Evolutionary conservation across 2,329 filamentous ascomycete species (phyloP), one percentile per base, ranked within the genome.

Genomic region (Nothophoma quercina): DNA sequence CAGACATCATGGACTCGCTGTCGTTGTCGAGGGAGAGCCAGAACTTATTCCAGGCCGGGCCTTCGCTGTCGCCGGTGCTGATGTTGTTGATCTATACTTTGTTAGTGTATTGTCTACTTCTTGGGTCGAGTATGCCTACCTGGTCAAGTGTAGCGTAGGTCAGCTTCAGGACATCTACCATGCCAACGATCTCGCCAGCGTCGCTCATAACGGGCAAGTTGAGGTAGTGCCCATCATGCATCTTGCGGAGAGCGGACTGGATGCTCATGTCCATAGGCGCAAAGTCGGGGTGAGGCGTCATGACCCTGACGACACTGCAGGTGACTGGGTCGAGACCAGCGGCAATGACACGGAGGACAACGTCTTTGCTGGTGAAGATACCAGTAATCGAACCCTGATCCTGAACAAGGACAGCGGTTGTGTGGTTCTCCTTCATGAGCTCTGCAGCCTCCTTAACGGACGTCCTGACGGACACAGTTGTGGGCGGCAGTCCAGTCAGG

Each of bases 341-440:
- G 47, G 95, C 95, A 78, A 99, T 99, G 55, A 99, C 95, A 75
- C 95, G 91, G 52, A 99, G 84, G 53, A 99, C 95, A 42, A 99
- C 93, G 78, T 99, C 95, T 80, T 99, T 99, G 81, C 95, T 98
- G 54, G 95, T 99, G 75, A 99, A 99, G 72, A 99, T 99, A 78
- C 95, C 95, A 46, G 95, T 99, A 71, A 99, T 98, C 34, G 92
- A 91, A 47, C 93, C 93, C 75, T 96, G 91, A 74, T 99, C 95
- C 77, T 97, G 93, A 13, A 99, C 95, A 51, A 99, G 81, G 33
- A 99, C 88, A 36, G 95, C 95, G 13, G 95, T 99, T 15, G 95
- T 99, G 77, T 96, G 95, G 78, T 99, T 93, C 76, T 99, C 95
- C 81, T 96, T 98, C 95, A 99, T 99, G 75, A 96, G 78, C 62